Evolutionary conservation across 2,329 filamentous ascomycete species (phyloP).

Genomic region (Dactylellina haptotyla): DNA sequence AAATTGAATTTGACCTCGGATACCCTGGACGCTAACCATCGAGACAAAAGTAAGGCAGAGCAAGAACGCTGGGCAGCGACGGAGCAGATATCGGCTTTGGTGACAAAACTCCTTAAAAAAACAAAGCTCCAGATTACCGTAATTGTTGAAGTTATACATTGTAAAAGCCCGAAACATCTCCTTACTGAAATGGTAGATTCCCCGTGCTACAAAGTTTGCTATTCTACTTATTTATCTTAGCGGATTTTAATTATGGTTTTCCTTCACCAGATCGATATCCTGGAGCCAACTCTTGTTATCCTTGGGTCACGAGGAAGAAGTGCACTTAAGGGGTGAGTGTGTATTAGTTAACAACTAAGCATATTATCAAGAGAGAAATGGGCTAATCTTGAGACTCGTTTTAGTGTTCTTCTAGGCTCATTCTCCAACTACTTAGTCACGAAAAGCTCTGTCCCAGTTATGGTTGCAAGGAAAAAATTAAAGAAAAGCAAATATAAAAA

Average conservation of each 20-base stretch:
- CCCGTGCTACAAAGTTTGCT: neutral
- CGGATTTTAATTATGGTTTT: neutral
- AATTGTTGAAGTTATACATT: slow-evolving; percentile 95
- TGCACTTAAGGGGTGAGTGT: slow-evolving; percentile 85
- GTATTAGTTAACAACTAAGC: neutral
- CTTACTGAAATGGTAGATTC: slow-evolving; percentile 79
- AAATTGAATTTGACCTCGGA: neutral
- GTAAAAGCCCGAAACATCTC: slow-evolving; percentile 95
- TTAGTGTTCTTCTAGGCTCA: slow-evolving; percentile 88
- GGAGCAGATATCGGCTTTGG: slow-evolving; percentile 83
- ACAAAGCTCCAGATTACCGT: slow-evolving; percentile 91
- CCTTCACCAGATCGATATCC: slow-evolving; percentile 75
- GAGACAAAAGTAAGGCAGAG: slow-evolving; percentile 68
- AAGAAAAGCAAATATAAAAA: slow-evolving; percentile 86
- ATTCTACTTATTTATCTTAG: neutral
- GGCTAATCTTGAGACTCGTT: slow-evolving; percentile 9
- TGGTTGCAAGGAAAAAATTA: slow-evolving; percentile 93
- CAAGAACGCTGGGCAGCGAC: slow-evolving; percentile 82
- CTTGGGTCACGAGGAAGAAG: slow-evolving; percentile 90
- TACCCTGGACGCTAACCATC: neutral
- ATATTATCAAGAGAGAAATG: neutral
- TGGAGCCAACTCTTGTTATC: slow-evolving; percentile 91
- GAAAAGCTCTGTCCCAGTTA: slow-evolving; percentile 95
- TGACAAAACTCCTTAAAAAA: slow-evolving; percentile 86
- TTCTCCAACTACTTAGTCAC: slow-evolving; percentile 98